Conservation (phyloP, 169 alveolate genomes). For the Theileria annulata region DNA sequence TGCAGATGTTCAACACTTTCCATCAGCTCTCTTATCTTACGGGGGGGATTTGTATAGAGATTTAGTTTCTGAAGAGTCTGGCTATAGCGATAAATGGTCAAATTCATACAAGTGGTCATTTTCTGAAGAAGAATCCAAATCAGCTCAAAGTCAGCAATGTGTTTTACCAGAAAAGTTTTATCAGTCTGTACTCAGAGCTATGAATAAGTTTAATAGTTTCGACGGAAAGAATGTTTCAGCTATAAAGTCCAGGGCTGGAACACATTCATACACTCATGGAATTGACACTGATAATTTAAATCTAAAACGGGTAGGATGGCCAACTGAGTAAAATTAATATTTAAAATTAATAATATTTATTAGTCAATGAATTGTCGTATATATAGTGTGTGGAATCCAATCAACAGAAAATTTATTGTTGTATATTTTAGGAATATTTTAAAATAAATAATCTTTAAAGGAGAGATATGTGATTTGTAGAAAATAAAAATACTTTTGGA, state of each 20-base stretch:
- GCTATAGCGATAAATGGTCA: constrained; percentile 30
- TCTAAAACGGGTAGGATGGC: constrained; percentile 68
- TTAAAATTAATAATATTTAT: neutral
- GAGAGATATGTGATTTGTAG: neutral
- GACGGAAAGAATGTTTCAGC: constrained; percentile 29
- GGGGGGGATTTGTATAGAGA: constrained; percentile 60
- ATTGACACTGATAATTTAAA: constrained; percentile 65
- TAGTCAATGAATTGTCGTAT: neutral
- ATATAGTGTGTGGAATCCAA: neutral
- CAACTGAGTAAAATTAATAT: constrained; percentile 31
- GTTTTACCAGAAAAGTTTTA: constrained; percentile 29
- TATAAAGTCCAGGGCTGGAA: constrained; percentile 32
- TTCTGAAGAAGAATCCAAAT: neutral
- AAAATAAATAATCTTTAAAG: too few relatives aligned
- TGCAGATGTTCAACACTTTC: constrained; percentile 65
- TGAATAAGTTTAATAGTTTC: constrained; percentile 16
- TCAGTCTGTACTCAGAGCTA: constrained; percentile 22
- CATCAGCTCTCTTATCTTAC: constrained; percentile 52
- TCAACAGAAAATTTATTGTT: neutral
- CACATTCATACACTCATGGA: constrained; percentile 65
- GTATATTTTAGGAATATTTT: too few relatives aligned
- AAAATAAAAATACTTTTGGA: neutral
- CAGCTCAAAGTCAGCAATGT: constrained; percentile 27
- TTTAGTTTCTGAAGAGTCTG: constrained; percentile 28
- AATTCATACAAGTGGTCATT: constrained; percentile 30